These are phyloP conservation scores for Tetrahymena thermophila DNA, from an alignment of 73 alveolate species.

Conservation along the genomic window DNA sequence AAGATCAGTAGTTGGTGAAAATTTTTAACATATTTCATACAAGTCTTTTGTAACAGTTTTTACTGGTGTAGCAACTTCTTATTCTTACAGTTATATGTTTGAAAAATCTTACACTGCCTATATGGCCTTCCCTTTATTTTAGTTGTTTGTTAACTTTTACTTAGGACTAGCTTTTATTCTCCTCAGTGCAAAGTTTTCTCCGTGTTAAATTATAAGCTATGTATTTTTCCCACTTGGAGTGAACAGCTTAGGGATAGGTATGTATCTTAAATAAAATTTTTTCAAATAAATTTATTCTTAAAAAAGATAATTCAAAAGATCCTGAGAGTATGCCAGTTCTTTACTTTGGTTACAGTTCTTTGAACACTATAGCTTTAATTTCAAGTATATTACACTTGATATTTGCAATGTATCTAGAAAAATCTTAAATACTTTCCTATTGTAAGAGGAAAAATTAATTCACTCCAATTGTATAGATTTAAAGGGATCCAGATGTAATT, in stretches of 20 bases:
- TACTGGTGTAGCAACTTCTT: not conserved
- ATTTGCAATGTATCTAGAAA: not conserved
- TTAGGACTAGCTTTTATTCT: not conserved
- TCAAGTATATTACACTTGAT: not conserved
- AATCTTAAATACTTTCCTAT: not conserved
- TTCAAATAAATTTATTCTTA: no score
- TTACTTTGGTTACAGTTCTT: not conserved
- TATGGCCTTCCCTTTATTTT: not conserved
- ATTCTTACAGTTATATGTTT: not conserved
- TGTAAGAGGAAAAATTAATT: not conserved
- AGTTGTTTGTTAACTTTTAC: not conserved
- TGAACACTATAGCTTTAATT: not conserved
- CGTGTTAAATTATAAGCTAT: not conserved
- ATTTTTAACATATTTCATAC: not conserved
- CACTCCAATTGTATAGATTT: not conserved
- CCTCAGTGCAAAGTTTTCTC: not conserved
- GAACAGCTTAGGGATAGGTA: not conserved
- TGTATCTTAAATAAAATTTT: not conserved
- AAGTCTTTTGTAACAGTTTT: not conserved
- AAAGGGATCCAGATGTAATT: conserved; percentile 7
- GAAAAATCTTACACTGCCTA: not conserved
- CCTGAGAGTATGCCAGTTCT: not conserved
- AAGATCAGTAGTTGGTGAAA: not conserved
- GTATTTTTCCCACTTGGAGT: not conserved
- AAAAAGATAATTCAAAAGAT: not conserved